Percentiles rank a stretch among this genome's conserved stretches.
These are phyloP conservation scores for Diaporthe australafricana DNA, from an alignment of 2,329 filamentous ascomycete genomes.

Conservation along the genomic window DNA sequence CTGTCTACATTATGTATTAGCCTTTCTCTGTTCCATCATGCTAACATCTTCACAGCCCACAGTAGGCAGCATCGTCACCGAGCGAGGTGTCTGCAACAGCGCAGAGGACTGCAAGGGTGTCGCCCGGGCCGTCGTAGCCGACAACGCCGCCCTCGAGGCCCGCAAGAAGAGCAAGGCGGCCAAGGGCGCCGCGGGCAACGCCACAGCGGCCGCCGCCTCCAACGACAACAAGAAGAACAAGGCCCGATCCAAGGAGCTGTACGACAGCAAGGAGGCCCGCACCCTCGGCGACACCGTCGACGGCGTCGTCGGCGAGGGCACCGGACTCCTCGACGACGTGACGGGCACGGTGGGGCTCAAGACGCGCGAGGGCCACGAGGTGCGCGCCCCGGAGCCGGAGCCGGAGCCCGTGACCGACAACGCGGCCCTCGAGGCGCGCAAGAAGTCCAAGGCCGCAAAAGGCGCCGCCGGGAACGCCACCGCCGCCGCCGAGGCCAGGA, in stretches of 20 bases:
- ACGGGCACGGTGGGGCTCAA: conserved; percentile 3
- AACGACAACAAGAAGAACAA: background rate
- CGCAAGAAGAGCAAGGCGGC: background rate
- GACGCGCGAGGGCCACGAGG: conserved; percentile 4
- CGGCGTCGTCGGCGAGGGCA: background rate
- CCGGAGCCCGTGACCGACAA: background rate
- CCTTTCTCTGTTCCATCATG: background rate
- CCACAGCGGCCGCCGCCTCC: background rate
- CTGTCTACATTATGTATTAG: too few species aligned
- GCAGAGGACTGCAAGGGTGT: background rate
- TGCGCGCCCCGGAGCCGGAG: background rate
- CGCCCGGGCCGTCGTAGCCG: conserved; percentile 9
- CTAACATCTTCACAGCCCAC: conserved; percentile 1
- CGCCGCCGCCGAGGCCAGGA: background rate
- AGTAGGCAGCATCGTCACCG: conserved; percentile 2
- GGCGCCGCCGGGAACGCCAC: background rate
- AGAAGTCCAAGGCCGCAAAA: background rate
- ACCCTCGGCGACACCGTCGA: background rate
- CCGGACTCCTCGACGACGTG: background rate
- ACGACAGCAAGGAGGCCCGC: background rate
- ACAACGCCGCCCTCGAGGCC: conserved; percentile 6
- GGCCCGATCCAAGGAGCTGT: conserved; percentile 1
- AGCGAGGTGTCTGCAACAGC: conserved; percentile 2
- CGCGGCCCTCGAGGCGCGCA: background rate
- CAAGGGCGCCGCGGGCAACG: background rate